Base-by-base conservation (phyloP, 1,284 basidiomycete genomes). In the Apiotrichum porosum region DNA sequence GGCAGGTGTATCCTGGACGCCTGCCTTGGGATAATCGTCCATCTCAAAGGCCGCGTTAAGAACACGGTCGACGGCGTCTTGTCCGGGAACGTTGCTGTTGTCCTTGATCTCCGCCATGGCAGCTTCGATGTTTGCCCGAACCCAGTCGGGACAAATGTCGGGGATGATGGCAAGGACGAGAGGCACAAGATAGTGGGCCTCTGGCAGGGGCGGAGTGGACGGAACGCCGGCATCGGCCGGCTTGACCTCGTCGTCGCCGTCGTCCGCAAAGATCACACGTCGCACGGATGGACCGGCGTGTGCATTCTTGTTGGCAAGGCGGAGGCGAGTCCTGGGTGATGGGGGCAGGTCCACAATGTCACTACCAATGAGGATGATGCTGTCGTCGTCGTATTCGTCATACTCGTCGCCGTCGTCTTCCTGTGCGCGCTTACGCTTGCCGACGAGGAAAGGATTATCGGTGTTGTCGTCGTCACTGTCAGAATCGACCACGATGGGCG, bases 101-200 rank as follows among this genome's bases (percentile, higher is more conserved):
- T 22, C 17, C 2, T 45, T 35, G 8, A 66, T 35, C 17, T 47
- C 26, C 3, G 32, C 24, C 2, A 61, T 44, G 14, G 45, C 6
- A 9, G 23, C 23, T 6, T 41, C 34, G 3, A 54, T 44, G 4
- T 47, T 34, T 21, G 42, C 33, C 22, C 39, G 34, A 31, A 56
- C 60, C 60, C 62, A 67, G 13, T 39, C 49, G 5, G 52, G 44
- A 45, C 57, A 60, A 14, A 68, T 47, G 40, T 72, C 66, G 3
- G 70, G 70, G 1, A 72, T 47, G 40, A 72, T 54, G 18, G 68
- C 66, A 22, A 66, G 53, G 2, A 72, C 57, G 6, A 50, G 32
- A 9, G 60, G 57, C 1, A 72, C 46, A 28, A 61, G 52, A 24
- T 60, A 51, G 17, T 51, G 50, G 10, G 57, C 44, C 32, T 48